Evolutionary conservation across 2,329 filamentous ascomycete species (phyloP), one percentile per base, ranked within the genome.

Genomic region (Fusarium sp.): DNA sequence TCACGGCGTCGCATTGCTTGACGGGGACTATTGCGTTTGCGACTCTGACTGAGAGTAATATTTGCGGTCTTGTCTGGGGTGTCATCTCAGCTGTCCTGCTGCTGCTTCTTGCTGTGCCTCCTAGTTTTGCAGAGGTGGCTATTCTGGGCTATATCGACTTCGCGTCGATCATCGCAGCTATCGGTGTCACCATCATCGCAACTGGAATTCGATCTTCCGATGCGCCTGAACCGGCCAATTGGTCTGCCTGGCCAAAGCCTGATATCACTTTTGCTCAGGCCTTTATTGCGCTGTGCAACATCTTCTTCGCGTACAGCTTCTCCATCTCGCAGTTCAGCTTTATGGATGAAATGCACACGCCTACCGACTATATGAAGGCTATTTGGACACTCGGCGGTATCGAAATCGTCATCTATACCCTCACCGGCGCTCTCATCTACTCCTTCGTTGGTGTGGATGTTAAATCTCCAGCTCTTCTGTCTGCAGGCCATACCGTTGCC

Each of bases 21-120:
- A 91, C 89, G 1, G 92, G 92, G 72, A 86, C 85, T 17, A 89
- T 92, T 68, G 90, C 90, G 69, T 86, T 92, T 79, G 89, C 89
- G 70, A 88, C 84, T 29, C 81, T 93, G 46, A 91, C 89, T 2
- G 80, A 86, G 5, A 85, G 90, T 72, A 85, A 74, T 33, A 62
- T 79, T 10, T 84, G 83, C 77, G 79, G 79, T 50, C 76, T 84
- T 54, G 78, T 80, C 52, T 84, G 83, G 65, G 79, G 79, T 12
- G 77, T 83, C 38, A 76, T 82, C 18, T 82, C 81, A 8, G 81
- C 80, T n/a, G 76, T 84, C 22, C 73, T 84, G 46, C 74, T 84
- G 38, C 77, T 83, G 2, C 42, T 83, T 13, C 75, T 84, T 18
- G 82, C 83, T 39, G 78, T 84, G 49, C 83, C 83, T 10, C 83